These are phyloP conservation scores for Colletotrichum sp. DNA, from an alignment of 2,329 filamentous ascomycete genomes.

Conservation along the genomic window DNA sequence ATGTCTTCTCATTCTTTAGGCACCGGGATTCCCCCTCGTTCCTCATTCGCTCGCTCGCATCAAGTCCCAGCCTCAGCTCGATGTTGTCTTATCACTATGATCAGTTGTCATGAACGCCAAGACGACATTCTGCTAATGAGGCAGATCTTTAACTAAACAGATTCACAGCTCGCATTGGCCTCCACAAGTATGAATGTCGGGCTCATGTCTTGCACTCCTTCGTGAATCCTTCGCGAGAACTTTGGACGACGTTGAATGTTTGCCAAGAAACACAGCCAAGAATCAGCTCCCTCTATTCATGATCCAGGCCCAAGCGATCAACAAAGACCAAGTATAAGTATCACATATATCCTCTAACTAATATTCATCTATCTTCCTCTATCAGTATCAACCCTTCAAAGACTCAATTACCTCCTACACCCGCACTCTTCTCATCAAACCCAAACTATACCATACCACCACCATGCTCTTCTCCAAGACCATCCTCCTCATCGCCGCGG, in stretches of 20 bases:
- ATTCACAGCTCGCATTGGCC: accelerated
- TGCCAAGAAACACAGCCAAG: neutral
- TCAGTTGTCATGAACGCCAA: neutral
- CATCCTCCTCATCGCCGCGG: neutral
- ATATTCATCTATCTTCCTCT: accelerated
- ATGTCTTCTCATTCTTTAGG: neutral
- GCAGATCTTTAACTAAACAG: neutral
- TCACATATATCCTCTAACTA: accelerated
- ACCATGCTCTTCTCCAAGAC: neutral
- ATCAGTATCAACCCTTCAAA: neutral
- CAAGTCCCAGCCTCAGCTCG: neutral
- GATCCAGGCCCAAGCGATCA: accelerated
- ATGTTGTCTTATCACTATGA: neutral
- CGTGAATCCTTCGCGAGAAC: neutral
- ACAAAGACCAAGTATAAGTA: neutral
- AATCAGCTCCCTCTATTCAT: accelerated
- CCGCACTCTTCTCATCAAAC: neutral
- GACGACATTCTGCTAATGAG: neutral
- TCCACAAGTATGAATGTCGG: neutral
- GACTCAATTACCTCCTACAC: accelerated
- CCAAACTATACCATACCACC: neutral
- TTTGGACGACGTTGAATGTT: accelerated
- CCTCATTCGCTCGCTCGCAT: neutral
- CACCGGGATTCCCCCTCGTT: neutral
- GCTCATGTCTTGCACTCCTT: accelerated